Evolutionary conservation across 192 early-diverging fungal species (phyloP).

Genomic region (Backusella liffmaniae): DNA sequence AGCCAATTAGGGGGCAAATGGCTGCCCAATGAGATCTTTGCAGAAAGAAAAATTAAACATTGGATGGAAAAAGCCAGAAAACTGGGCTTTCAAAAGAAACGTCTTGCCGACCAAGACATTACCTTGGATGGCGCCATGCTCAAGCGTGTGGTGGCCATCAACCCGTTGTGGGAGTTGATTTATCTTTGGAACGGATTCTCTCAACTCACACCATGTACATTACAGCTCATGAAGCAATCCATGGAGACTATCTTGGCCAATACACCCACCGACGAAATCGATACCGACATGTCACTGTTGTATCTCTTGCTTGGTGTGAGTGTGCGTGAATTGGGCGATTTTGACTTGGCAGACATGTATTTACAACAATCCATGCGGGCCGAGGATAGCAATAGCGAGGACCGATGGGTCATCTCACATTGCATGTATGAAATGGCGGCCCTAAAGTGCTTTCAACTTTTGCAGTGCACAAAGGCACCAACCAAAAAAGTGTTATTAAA

Average conservation of each 20-base stretch:
- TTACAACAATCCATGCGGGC: slow-evolving; percentile 9
- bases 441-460: slow-evolving; percentile 12
- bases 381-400: slow-evolving; percentile 13
- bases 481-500: slow-evolving; percentile 7
- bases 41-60: slow-evolving; percentile 26
- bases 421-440: slow-evolving; percentile 30
- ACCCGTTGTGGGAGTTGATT: slow-evolving; percentile 37
- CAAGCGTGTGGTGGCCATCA: slow-evolving; percentile 13
- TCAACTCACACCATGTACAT: slow-evolving; percentile 15
- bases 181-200: slow-evolving; percentile 37
- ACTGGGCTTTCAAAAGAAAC: not conserved
- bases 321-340: slow-evolving; percentile 27
- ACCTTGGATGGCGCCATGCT: slow-evolving; percentile 21
- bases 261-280: not conserved
- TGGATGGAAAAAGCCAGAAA: slow-evolving; percentile 23
- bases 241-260: not conserved
- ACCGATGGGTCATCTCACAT: slow-evolving; percentile 25
- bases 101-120: not conserved
- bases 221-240: slow-evolving; percentile 20
- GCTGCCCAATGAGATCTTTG: slow-evolving; percentile 37
- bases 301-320: slow-evolving; percentile 28
- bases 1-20: slow-evolving; percentile 14
- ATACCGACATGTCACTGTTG: slow-evolving; percentile 17
- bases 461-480: not conserved
- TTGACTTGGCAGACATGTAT: slow-evolving; percentile 11